Conservation (phyloP, 148 eudicot genomes). For the Pouteria glomerata region DNA sequence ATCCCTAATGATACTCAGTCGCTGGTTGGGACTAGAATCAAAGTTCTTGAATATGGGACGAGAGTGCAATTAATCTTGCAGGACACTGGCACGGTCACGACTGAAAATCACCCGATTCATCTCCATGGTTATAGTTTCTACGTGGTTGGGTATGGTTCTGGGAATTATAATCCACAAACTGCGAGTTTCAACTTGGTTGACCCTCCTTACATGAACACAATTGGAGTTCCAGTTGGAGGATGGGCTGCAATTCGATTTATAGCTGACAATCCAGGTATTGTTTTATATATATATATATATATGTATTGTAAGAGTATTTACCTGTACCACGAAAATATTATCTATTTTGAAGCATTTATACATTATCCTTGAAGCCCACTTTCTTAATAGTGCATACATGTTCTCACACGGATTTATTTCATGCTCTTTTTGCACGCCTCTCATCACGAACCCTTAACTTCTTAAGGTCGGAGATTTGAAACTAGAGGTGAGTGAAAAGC, state of each 20-base stretch:
- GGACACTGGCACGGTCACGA: constrained; percentile 56
- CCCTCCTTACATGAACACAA: constrained; percentile 58
- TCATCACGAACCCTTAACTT: no score
- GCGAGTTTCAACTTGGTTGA: constrained; percentile 57
- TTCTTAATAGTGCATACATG: no score
- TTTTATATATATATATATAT: background rate
- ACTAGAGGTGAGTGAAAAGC: no score
- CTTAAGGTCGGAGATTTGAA: no score
- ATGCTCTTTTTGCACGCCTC: no score
- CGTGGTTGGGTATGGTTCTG: constrained; percentile 55
- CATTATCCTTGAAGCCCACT: no score
- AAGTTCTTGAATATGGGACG: constrained; percentile 46
- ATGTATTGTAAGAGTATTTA: no score
- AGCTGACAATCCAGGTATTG: constrained; percentile 68
- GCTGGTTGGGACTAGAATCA: constrained; percentile 37
- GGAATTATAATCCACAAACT: constrained; percentile 47
- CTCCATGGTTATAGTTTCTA: constrained; percentile 68
- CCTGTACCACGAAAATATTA: no score
- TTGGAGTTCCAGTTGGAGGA: constrained; percentile 67
- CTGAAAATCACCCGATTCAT: constrained; percentile 70
- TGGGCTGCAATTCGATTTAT: constrained; percentile 65
- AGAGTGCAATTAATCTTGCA: constrained; percentile 56
- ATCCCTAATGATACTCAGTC: constrained; percentile 43
- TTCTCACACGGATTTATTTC: no score
- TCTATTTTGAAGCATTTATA: no score